Conservation (phyloP, 139 green algal species). For the Chlamydomonas schloesseri region DNA sequence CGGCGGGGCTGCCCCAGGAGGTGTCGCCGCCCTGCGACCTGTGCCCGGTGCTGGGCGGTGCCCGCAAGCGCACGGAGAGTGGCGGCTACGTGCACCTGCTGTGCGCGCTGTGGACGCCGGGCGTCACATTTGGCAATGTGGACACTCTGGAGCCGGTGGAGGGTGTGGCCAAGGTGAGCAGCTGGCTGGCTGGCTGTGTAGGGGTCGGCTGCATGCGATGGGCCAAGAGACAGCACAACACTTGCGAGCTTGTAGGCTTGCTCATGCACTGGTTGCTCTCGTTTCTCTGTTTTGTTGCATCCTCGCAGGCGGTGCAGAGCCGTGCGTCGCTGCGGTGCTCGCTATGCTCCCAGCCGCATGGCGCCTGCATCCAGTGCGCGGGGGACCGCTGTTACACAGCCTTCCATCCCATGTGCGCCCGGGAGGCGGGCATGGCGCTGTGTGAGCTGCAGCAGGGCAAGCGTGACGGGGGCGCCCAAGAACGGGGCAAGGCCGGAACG, state of each 20-base stretch:
- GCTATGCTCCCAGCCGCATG: conserved; percentile 81
- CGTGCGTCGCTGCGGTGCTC: conserved; percentile 58
- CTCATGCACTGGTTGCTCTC: no score
- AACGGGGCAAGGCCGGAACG: no score
- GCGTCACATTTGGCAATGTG: conserved; percentile 50
- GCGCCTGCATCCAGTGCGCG: conserved; percentile 84
- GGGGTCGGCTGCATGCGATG: no score
- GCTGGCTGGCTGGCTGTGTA: no score
- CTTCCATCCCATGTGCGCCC: conserved; percentile 87
- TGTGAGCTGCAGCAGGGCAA: conserved; percentile 17
- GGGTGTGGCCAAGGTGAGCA: conserved; percentile 18
- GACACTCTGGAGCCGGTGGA: conserved; percentile 48
- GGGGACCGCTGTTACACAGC: conserved; percentile 71
- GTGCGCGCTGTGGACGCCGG: conserved; percentile 78
- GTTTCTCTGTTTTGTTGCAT: no score
- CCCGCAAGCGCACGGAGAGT: conserved; percentile 71
- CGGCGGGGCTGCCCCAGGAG: conserved; percentile 30
- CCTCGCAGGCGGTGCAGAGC: conserved; percentile 11
- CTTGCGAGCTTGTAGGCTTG: no score
- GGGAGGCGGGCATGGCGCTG: conserved; percentile 57
- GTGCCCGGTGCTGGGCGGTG: conserved; percentile 73
- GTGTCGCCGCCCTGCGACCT: conserved; percentile 70
- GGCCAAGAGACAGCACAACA: no score
- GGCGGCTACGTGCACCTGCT: conserved; percentile 73
- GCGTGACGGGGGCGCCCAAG: background rate